Evolutionary conservation across 2,329 filamentous ascomycete species (phyloP), one percentile per base, ranked within the genome.

Genomic region (Trichoderma simmonsii): DNA sequence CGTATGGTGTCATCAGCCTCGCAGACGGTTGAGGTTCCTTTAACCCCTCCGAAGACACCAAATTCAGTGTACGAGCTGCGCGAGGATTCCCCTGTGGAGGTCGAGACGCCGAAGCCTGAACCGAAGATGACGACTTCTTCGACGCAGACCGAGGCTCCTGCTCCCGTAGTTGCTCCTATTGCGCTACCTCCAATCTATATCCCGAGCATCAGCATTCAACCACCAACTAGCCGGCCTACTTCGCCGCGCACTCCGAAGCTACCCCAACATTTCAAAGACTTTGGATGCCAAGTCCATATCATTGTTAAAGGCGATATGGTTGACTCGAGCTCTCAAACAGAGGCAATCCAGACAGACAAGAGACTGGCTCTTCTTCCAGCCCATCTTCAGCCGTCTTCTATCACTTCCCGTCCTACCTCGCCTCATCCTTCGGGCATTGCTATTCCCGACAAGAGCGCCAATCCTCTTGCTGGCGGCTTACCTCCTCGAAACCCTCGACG

Each of bases 161-260:
- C 64, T 66, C 54, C 72, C 56, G 8, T 66, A 65, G 77, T 81
- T 4, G 77, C 80, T 9, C 70, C 75, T 64, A 81, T 75, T 62
- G 78, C 75, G 74, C 82, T 80, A 11, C 81, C 82, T 71, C 82
- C 84, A 75, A 81, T 89, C 72, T 78, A 86, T 5, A 92, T 98
- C 73, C 95, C 95, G 0, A 93, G 91, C 77, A 99, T 99, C 78
- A 92, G 93, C 71, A 93, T 99, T 66, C 93, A 97, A 76, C 96
- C 96, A 36, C 95, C 96, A 0, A 90, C 87, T 3, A 97, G 94
- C 70, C 89, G 92, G 62, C 94, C 95, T n/a, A 86, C 91, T 5
- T 94, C 94, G 2, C 94, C 94, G 2, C 88, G 88, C 62, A 89
- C 91, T 75, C 90, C 91, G 66, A 86, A 90, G 6, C 88, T 97